phyloP scores from a whole-genome alignment of 805 yeast genomes.

The Yamadazyma scolyti region DNA sequence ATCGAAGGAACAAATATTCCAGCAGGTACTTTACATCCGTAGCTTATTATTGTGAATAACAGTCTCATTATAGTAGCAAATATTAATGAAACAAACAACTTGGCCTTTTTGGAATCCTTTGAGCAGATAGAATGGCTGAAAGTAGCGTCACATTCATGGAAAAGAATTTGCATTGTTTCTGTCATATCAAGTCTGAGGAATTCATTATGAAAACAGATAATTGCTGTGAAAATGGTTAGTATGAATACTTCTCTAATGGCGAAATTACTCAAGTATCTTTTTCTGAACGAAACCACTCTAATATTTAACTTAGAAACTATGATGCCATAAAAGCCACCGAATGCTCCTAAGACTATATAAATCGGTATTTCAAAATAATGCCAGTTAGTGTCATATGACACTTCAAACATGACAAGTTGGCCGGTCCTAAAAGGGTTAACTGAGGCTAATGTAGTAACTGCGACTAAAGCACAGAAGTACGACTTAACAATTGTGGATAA shows the following conservation, averaged over 20 bases:
- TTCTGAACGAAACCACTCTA: constrained; percentile 72
- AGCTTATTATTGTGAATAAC: constrained; percentile 72
- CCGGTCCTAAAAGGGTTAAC: constrained; percentile 94
- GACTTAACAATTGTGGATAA: constrained; percentile 85
- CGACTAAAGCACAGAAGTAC: constrained; percentile 85
- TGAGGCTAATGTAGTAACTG: constrained; percentile 74
- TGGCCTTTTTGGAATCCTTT: constrained; percentile 21
- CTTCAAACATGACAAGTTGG: constrained; percentile 88
- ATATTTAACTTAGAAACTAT: constrained; percentile 72
- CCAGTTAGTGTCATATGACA: constrained; percentile 86
- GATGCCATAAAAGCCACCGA: constrained; percentile 91
- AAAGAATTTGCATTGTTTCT: constrained; percentile 84
- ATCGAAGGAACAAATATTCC: constrained; percentile 96
- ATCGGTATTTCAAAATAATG: constrained; percentile 79
- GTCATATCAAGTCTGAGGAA: constrained; percentile 90
- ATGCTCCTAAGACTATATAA: constrained; percentile 73
- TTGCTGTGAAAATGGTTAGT: constrained; percentile 66
- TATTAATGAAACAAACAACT: constrained; percentile 49
- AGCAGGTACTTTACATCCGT: constrained; percentile 95
- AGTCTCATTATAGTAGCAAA: constrained; percentile 73
- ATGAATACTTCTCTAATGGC: constrained; percentile 70
- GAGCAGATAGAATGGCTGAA: constrained; percentile 42
- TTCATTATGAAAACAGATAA: constrained; percentile 77
- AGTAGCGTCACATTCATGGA: constrained; percentile 69
- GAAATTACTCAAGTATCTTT: constrained; percentile 53